A percentile compares a stretch with the other conserved stretches of the same genome.
Conservation (phyloP, 306 rosid genomes). For the Cucumis cinereus region DNA sequence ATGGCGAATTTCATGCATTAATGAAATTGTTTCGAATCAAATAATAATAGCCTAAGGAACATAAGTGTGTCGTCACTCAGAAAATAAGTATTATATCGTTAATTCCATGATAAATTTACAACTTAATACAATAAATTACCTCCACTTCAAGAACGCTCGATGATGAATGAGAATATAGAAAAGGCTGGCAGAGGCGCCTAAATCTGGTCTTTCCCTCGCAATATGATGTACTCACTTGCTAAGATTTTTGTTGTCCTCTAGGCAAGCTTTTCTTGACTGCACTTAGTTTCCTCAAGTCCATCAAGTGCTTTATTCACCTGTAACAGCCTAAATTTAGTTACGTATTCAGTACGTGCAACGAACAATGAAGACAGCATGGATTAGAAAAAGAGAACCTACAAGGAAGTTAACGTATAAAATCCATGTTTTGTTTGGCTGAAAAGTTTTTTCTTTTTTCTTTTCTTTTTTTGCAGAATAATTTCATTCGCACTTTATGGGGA, state of each 20-base stretch:
- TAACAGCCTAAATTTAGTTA: slow-evolving; percentile 10
- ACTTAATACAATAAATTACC: slow-evolving; percentile 29
- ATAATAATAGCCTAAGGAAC: not conserved
- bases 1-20: not conserved
- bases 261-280: slow-evolving; percentile 57
- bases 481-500: not conserved
- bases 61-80: not conserved
- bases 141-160: slow-evolving; percentile 92
- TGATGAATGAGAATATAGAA: slow-evolving; percentile 93
- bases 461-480: not conserved
- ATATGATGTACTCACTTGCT: too few relatives aligned
- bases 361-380: not conserved
- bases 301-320: slow-evolving; percentile 47
- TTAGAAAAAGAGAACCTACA: not conserved
- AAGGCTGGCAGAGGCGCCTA: slow-evolving; percentile 94
- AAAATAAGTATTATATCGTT: not conserved
- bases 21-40: not conserved
- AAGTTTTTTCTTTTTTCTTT: too few relatives aligned
- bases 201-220: slow-evolving; percentile 97
- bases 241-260: too few relatives aligned
- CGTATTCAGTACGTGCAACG: not conserved
- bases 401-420: not conserved
- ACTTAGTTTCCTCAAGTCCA: slow-evolving; percentile 63
- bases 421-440: not conserved
- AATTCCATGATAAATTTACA: not conserved